Percentiles rank a stretch among this genome's conserved stretches.
phyloP scores from a whole-genome alignment of 139 green algal genomes.

The Chlamydomonas incerta region DNA sequence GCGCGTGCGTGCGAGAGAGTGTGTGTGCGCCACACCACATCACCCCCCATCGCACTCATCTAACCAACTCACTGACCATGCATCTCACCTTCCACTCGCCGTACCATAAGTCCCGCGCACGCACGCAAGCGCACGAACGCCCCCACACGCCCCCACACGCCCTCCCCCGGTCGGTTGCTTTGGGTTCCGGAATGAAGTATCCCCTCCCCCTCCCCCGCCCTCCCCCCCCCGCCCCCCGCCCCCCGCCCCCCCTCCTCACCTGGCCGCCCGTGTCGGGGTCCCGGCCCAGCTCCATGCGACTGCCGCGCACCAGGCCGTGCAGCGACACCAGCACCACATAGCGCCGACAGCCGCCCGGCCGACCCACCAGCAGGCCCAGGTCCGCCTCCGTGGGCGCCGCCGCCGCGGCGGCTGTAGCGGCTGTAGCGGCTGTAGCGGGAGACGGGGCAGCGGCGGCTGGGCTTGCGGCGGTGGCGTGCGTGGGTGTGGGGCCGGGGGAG shows the following conservation, averaged over 20 bases:
- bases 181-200: too few relatives aligned
- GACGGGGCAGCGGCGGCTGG: neutral
- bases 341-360: conserved; percentile 58
- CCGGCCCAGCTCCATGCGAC: conserved; percentile 93
- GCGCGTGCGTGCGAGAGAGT: neutral
- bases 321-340: conserved; percentile 91
- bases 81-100: too few relatives aligned
- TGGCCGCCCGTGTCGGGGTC: conserved; percentile 95
- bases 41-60: too few relatives aligned
- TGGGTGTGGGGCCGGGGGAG: neutral
- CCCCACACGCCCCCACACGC: too few relatives aligned
- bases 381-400: conserved; percentile 7
- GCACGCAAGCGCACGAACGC: too few relatives aligned
- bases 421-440: neutral
- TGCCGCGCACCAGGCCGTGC: conserved; percentile 91
- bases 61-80: too few relatives aligned
- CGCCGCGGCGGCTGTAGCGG: neutral
- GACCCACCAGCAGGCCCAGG: conserved; percentile 46
- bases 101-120: too few relatives aligned
- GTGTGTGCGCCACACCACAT: too few relatives aligned
- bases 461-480: neutral
- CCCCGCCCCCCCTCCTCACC: conserved; percentile 71
- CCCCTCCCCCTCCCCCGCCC: neutral
- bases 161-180: too few relatives aligned
- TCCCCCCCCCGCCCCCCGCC: neutral